Conservation (phyloP, 2,329 filamentous ascomycete species). For the Penicillium sp. region DNA sequence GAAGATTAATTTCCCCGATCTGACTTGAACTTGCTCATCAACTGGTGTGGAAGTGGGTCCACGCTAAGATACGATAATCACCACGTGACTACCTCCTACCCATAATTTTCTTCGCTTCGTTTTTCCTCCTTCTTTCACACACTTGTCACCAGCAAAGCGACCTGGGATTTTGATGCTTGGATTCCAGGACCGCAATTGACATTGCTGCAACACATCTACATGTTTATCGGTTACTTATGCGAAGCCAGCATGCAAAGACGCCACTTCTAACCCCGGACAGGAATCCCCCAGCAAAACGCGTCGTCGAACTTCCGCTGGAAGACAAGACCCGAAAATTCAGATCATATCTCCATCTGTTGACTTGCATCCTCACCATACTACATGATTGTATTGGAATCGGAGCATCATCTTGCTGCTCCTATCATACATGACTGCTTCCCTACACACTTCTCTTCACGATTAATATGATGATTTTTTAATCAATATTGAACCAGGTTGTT, state of each 20-base stretch:
- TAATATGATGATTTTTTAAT: conserved; percentile 36
- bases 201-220: neutral
- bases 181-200: neutral
- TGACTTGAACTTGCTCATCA: too few relatives aligned
- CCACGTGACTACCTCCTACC: neutral
- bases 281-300: neutral
- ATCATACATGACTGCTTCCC: neutral
- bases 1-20: too few relatives aligned
- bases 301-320: neutral
- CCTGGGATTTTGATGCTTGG: conserved; percentile 7
- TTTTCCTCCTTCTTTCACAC: conserved; percentile 3
- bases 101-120: conserved; percentile 11
- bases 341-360: neutral
- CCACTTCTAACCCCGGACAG: neutral
- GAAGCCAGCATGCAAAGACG: neutral
- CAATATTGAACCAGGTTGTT: conserved; percentile 33
- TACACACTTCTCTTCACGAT: conserved; percentile 14
- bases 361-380: neutral
- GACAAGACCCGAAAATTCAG: neutral
- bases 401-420: neutral
- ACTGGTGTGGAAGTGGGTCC: neutral
- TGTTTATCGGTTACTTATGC: neutral
- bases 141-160: neutral
- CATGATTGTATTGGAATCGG: neutral
- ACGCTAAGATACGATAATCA: neutral